Conservation (phyloP, 2,329 filamentous ascomycete genomes). For the Fusarium veterinarium region DNA sequence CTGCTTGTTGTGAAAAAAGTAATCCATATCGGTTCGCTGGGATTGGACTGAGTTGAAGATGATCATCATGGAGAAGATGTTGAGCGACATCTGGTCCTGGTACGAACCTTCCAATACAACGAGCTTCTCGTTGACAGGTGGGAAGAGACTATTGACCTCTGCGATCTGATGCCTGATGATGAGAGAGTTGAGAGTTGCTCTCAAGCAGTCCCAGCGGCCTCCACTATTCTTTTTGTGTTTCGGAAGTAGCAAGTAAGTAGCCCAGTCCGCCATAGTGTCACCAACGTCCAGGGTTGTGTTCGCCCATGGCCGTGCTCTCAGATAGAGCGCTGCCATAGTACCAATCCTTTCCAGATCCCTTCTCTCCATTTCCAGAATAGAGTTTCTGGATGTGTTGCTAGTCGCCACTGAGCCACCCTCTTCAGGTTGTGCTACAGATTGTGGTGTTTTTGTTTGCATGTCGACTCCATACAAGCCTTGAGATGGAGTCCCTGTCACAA, state of each 20-base stretch:
- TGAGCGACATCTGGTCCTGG: slow-evolving; percentile 85
- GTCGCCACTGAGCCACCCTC: not conserved
- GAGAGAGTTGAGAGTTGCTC: slow-evolving; percentile 77
- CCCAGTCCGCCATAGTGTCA: slow-evolving; percentile 74
- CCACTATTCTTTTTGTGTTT: slow-evolving; percentile 62
- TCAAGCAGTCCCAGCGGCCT: slow-evolving; percentile 72
- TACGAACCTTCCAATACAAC: slow-evolving; percentile 83
- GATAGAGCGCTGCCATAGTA: slow-evolving; percentile 74
- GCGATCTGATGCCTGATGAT: slow-evolving; percentile 83
- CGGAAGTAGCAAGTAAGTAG: slow-evolving; percentile 74
- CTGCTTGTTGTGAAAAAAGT: slow-evolving; percentile 86
- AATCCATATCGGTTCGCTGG: slow-evolving; percentile 84
- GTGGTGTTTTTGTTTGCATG: not conserved
- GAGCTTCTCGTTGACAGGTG: slow-evolving; percentile 76
- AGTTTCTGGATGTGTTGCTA: slow-evolving; percentile 36
- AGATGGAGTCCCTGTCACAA: slow-evolving; percentile 91
- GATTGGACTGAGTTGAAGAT: slow-evolving; percentile 90
- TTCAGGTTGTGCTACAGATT: not conserved
- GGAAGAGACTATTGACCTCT: slow-evolving; percentile 77
- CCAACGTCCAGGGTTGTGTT: slow-evolving; percentile 66
- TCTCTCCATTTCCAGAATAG: slow-evolving; percentile 63
- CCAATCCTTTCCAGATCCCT: slow-evolving; percentile 76
- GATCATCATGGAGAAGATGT: slow-evolving; percentile 86
- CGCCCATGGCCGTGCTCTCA: slow-evolving; percentile 83
- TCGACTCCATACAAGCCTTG: slow-evolving; percentile 80